Base-by-base conservation (phyloP, 176 grass and related monocot species). In the Alopecurus myosuroides region DNA sequence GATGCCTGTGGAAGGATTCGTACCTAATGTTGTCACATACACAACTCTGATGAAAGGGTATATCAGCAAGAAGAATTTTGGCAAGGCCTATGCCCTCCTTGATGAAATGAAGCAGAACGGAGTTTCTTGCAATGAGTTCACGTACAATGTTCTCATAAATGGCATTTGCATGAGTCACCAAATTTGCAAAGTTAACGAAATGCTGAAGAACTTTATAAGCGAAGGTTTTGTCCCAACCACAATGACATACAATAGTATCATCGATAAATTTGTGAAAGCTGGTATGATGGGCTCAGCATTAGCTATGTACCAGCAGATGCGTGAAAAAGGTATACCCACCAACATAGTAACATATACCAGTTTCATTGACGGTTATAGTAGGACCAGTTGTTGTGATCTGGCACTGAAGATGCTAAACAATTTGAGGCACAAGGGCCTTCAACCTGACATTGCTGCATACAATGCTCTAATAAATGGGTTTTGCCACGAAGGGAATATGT, bases 191-290 rank as follows among this genome's bases (percentile, higher is more conserved):
- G 90, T 75, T 77, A 86, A 84, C 60, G 89, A 98, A 53, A 93
- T 93, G 85, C 49, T 98, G 87, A 86, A 67, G 13, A 93, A 69
- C 72, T 94, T 93, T 86, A 45, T 90, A 74, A 85, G 69, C 8
- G 87, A 98, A 53, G 95, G 92, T 82, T 98, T 98, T 91, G 84
- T 91, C 73, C 92, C 95, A 18, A 93, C 39, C 55, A 26, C 40
- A 77, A 86, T 91, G 78, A 93, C 90, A 80, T 98, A 91, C 79
- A 95, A 98, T 66, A 98, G 84, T 85, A 98, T 98, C 48, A 95
- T 98, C 77, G 89, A 86, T 78, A 87, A 91, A 42, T 91, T 84
- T 86, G 74, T 93, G 64, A 95, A 88, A 87, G 71, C 82, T 48
- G 86, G 88, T 60, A 86, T 87, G 77, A 89, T 94, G 86, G 78